Evolutionary conservation across 768 basidiomycete species (phyloP), one percentile per base, ranked within the genome.

Genomic region (Lactarius deliciosus): DNA sequence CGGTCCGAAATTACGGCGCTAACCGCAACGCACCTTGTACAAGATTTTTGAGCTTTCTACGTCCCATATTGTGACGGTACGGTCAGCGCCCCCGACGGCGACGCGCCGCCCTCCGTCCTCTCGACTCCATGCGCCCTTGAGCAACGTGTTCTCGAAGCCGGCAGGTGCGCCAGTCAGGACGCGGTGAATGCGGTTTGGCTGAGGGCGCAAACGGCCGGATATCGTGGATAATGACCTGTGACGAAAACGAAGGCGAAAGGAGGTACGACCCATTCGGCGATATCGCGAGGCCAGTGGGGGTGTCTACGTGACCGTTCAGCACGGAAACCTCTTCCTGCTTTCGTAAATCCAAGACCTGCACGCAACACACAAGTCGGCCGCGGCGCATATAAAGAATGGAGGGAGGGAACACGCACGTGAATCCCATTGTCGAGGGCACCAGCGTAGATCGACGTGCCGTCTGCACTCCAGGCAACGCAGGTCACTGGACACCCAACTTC

Each of bases 361-460:
- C 50, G 18, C 6, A 15, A 40, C 8, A 62, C 25, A 25, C 25
- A 25, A 60, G 41, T 58, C 43, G 60, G 58, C 36, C 30, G 28
- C 30, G 18, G 50, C 22, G 13, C 25, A 45, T 10, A 6, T 3
- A 20, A 32, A 58, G 25, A 10, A 38, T 38, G 40, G 6, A 25
- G 22, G 47, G 50, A 22, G 50, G 50, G 13, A 53, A 45, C 15
- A 82, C 90, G 70, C 73, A 96, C 95, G 75, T 98, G 95, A 68
- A 99, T 89, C 76, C 94, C 94, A 71, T 99, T 99, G 77, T 99
- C 96, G 72, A 98, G 77, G 16, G 92, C 94, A 5, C 90, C 96
- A n/a, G 93, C 85, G 70, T 93, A 99, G 40, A 97, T 83, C 65
- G 86, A 90, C 65, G 90, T 83, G 2, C 94, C 97, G 74, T 99